Evolutionary conservation across 176 grass and related monocot species (phyloP).

Genomic region (Pontederia crassipes): DNA sequence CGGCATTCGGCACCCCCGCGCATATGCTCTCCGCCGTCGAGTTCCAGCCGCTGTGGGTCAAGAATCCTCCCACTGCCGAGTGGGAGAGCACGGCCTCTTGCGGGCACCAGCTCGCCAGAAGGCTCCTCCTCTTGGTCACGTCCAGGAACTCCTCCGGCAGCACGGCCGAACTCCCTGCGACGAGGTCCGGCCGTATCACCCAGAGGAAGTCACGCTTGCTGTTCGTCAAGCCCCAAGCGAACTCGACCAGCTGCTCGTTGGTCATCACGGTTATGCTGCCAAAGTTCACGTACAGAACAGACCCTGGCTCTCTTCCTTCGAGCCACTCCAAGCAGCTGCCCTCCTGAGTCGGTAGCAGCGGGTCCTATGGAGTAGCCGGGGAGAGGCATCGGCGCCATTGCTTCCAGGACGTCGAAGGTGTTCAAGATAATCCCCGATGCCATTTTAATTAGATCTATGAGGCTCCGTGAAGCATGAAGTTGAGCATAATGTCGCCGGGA

Average conservation of each 20-base stretch:
- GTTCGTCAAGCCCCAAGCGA: neutral
- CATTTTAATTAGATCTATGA: neutral
- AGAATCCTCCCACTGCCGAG: too few relatives aligned
- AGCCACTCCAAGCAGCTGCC: neutral
- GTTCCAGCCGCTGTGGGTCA: too few relatives aligned
- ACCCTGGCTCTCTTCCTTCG: neutral
- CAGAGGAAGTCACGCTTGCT: neutral
- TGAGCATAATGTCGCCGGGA: neutral
- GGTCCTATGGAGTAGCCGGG: neutral
- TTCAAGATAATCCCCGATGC: neutral
- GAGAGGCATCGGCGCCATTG: neutral
- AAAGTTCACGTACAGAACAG: conserved; percentile 4
- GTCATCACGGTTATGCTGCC: conserved; percentile 1
- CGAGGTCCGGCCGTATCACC: too few relatives aligned
- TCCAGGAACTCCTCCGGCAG: too few relatives aligned
- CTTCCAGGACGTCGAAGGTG: neutral
- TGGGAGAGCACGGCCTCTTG: too few relatives aligned
- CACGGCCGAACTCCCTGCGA: too few relatives aligned
- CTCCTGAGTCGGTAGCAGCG: neutral
- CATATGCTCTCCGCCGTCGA: neutral
- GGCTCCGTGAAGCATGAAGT: neutral
- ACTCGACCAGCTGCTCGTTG: neutral
- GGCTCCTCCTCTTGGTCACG: too few relatives aligned
- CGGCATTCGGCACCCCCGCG: conserved; percentile 7
- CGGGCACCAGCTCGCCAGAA: too few relatives aligned